Percentiles rank a stretch among this genome's conserved stretches.
These are phyloP conservation scores for Aspergillus biplanus DNA, from an alignment of 495 filamentous ascomycete genomes.

Conservation along the genomic window DNA sequence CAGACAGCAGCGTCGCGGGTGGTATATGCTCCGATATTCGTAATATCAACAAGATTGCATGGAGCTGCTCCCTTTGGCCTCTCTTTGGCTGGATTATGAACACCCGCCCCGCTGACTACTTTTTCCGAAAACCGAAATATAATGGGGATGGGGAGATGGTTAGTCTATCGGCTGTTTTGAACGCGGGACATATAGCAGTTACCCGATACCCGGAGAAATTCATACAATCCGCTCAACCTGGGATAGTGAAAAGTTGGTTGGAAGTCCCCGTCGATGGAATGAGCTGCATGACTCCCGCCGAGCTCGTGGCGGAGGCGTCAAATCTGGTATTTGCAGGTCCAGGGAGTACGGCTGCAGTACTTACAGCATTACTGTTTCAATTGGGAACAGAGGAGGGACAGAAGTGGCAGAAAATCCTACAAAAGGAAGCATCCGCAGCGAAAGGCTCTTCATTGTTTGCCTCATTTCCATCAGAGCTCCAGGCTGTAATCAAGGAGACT, in stretches of 20 bases:
- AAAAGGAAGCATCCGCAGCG: slow-evolving; percentile 1
- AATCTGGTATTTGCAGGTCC: slow-evolving; percentile 26
- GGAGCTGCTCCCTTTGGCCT: slow-evolving; percentile 25
- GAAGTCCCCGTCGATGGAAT: slow-evolving; percentile 18
- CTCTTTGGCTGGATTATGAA: slow-evolving; percentile 25
- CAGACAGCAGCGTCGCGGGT: slow-evolving; percentile 10
- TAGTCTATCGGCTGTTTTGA: slow-evolving; percentile 15
- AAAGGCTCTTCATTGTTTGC: neutral
- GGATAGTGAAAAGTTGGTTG: slow-evolving; percentile 25
- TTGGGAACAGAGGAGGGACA: slow-evolving; percentile 22
- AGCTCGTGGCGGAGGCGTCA: slow-evolving; percentile 19
- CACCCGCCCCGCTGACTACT: slow-evolving; percentile 8
- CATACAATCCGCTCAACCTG: slow-evolving; percentile 9
- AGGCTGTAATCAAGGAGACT: slow-evolving; percentile 73
- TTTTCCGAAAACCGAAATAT: slow-evolving; percentile 7
- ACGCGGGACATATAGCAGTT: slow-evolving; percentile 8
- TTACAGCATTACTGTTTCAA: slow-evolving; percentile 23
- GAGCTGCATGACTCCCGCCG: slow-evolving; percentile 19
- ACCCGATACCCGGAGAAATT: slow-evolving; percentile 8
- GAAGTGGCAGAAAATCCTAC: slow-evolving; percentile 24
- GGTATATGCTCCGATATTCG: slow-evolving; percentile 13
- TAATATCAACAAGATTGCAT: slow-evolving; percentile 17
- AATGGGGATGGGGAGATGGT: slow-evolving; percentile 3
- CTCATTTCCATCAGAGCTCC: slow-evolving; percentile 60
- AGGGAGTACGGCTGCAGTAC: slow-evolving; percentile 22